Conservation (phyloP, 192 early-diverging fungal species). For the Rhizophagus sp. region DNA sequence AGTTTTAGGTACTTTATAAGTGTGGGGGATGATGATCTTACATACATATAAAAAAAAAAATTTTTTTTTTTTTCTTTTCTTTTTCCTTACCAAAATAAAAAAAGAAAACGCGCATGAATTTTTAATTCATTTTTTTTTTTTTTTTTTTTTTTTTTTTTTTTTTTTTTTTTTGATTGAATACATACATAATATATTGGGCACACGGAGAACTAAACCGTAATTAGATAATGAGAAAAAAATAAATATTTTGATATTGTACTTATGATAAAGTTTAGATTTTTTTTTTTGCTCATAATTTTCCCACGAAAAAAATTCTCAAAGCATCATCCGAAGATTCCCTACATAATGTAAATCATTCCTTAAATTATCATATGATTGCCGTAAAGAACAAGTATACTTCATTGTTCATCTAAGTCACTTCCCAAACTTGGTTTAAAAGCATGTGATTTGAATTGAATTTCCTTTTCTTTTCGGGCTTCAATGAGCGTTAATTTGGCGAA, state of each 20-base stretch:
- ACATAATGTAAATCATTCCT: too few relatives aligned
- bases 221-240: neutral
- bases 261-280: neutral
- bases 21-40: neutral
- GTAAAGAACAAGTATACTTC: too few relatives aligned
- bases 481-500: too few relatives aligned
- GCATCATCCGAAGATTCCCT: too few relatives aligned
- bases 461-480: too few relatives aligned
- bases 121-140: neutral
- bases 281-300: neutral
- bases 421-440: too few relatives aligned
- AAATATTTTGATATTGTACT: constrained; percentile 1
- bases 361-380: too few relatives aligned
- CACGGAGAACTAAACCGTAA: neutral
- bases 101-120: neutral
- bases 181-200: neutral
- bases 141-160: neutral
- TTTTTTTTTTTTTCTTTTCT: too few relatives aligned
- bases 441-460: too few relatives aligned
- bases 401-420: too few relatives aligned
- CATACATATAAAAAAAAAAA: neutral
- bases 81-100: too few relatives aligned
- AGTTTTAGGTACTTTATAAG: neutral
- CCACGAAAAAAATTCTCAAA: too few relatives aligned
- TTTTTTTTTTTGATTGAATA: neutral